These are phyloP conservation scores for Mycena vulgaris DNA, from an alignment of 768 basidiomycete genomes.

Conservation along the genomic window DNA sequence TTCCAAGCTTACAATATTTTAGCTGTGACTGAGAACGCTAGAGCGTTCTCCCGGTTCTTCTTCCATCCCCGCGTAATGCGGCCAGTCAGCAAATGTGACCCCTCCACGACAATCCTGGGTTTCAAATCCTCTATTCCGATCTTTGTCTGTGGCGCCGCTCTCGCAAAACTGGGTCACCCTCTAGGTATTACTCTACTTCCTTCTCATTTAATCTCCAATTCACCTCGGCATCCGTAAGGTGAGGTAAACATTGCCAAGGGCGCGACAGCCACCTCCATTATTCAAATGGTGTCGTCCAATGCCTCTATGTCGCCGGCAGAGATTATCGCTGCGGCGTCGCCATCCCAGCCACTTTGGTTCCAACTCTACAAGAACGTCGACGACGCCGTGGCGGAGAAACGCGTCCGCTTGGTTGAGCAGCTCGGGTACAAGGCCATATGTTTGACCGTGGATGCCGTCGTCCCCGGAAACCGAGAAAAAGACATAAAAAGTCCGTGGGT, in stretches of 20 bases:
- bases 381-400: slow-evolving; percentile 74
- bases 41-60: slow-evolving; percentile 89
- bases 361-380: slow-evolving; percentile 90
- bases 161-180: slow-evolving; percentile 91
- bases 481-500: slow-evolving; percentile 76
- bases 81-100: slow-evolving; percentile 73
- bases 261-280: slow-evolving; percentile 74
- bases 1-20: slow-evolving; percentile 26
- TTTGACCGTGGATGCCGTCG: slow-evolving; percentile 92
- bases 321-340: slow-evolving; percentile 70
- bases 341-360: slow-evolving; percentile 80
- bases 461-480: slow-evolving; percentile 84
- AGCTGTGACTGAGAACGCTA: slow-evolving; percentile 80
- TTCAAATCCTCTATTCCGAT: slow-evolving; percentile 82
- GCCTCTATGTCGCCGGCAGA: slow-evolving; percentile 77
- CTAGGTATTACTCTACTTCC: slow-evolving; percentile 56
- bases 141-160: slow-evolving; percentile 87
- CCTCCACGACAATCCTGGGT: slow-evolving; percentile 83
- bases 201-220: background rate
- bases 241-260: slow-evolving; percentile 88
- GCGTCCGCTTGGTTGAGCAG: slow-evolving; percentile 78
- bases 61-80: slow-evolving; percentile 89
- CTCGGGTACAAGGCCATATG: slow-evolving; percentile 92
- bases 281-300: slow-evolving; percentile 90
- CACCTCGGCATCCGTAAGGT: slow-evolving; percentile 57